Percentiles rank a stretch among this genome's conserved stretches.
These are phyloP conservation scores for Chlorencoelia australis DNA, from an alignment of 2,329 filamentous ascomycete genomes.

Conservation along the genomic window DNA sequence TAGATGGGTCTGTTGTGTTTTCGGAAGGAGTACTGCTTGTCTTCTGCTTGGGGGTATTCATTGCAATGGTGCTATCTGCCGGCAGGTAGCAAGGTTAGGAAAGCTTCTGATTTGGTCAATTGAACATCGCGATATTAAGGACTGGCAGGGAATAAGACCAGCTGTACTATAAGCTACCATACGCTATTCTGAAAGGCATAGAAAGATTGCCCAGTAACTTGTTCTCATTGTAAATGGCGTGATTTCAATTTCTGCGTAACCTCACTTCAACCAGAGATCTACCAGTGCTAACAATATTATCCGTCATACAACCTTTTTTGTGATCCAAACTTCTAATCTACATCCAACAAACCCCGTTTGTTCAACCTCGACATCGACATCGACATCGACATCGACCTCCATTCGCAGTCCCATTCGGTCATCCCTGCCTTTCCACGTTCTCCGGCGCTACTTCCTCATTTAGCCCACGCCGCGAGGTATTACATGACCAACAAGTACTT, in stretches of 20 bases:
- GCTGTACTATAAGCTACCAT: constrained; percentile 19
- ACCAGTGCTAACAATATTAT: too few relatives aligned
- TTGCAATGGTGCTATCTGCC: constrained; percentile 18
- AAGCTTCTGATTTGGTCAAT: constrained; percentile 12
- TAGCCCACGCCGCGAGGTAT: too few relatives aligned
- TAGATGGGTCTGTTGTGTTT: constrained; percentile 7
- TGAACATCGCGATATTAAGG: constrained; percentile 16
- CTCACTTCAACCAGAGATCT: too few relatives aligned
- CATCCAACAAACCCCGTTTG: neutral
- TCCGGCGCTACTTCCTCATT: too few relatives aligned
- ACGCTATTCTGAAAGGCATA: constrained; percentile 26
- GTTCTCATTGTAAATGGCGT: neutral
- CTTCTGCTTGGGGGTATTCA: neutral
- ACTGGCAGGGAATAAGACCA: constrained; percentile 16
- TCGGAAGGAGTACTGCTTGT: neutral
- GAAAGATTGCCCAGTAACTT: constrained; percentile 24
- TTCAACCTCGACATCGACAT: neutral
- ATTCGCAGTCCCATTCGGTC: too few relatives aligned
- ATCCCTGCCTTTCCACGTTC: too few relatives aligned
- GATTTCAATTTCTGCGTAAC: neutral
- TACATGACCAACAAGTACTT: too few relatives aligned
- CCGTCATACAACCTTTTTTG: too few relatives aligned
- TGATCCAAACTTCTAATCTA: too few relatives aligned
- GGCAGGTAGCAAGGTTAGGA: constrained; percentile 19
- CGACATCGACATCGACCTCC: too few relatives aligned